phyloP scores from a whole-genome alignment of 1,139 yeast genomes.

The Kurtzmaniella quercitrusa region DNA sequence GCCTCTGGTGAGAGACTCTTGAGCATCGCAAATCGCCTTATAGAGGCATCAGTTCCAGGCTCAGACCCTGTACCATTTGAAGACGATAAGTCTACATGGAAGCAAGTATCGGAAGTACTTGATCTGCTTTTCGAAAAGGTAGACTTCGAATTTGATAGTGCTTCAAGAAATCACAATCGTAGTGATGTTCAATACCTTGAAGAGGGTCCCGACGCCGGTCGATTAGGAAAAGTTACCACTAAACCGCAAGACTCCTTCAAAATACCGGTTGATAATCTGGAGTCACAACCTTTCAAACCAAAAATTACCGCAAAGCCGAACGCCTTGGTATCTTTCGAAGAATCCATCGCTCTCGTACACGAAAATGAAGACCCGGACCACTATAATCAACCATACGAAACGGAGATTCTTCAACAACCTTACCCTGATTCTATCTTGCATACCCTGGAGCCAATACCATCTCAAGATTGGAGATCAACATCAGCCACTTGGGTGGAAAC shows the following conservation, averaged over 20 bases:
- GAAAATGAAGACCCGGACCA: conserved; percentile 49
- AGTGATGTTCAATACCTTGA: conserved; percentile 45
- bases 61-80: conserved; percentile 30
- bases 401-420: conserved; percentile 67
- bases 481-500: conserved; percentile 71
- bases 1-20: conserved; percentile 43
- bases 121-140: conserved; percentile 74
- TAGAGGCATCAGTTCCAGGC: conserved; percentile 37
- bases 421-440: conserved; percentile 61
- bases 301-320: conserved; percentile 68
- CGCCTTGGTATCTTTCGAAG: conserved; percentile 52
- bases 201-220: conserved; percentile 26
- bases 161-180: conserved; percentile 12
- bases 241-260: conserved; percentile 75
- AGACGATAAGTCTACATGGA: conserved; percentile 50
- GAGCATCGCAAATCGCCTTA: conserved; percentile 49
- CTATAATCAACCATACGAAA: conserved; percentile 76
- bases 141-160: conserved; percentile 54
- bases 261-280: conserved; percentile 62
- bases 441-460: conserved; percentile 48
- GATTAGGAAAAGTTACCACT: conserved; percentile 31
- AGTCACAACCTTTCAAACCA: conserved; percentile 73
- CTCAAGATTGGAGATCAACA: conserved; percentile 63
- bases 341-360: conserved; percentile 35
- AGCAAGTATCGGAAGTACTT: conserved; percentile 53